Base-by-base conservation (phyloP, 2,329 filamentous ascomycete genomes). In the Paraconiothyrium sp. region DNA sequence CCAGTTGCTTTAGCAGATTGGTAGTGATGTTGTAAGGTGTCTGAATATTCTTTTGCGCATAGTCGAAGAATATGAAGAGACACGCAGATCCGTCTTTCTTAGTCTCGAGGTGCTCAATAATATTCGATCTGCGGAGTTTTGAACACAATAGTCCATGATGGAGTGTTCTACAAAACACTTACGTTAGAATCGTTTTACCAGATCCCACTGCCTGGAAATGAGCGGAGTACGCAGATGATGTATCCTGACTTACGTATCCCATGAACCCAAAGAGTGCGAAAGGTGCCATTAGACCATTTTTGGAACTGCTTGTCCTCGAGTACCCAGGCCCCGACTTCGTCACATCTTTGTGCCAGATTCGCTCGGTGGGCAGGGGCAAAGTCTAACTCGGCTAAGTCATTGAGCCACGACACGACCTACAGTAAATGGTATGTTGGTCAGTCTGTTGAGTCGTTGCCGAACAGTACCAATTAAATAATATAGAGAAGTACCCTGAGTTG, bases 21-120 rank as follows among this genome's bases (percentile, higher is more conserved):
- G 52, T 6, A 14, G 24, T 10, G 22, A 58, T 22, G 16, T 52
- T 58, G 37, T 58, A 39, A 8, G 48, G 47, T 8, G 56, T 52
- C 24, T 51, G 56, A 3, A 14, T 8, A 4, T 10, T 24, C 37
- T 58, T 44, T 10, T 52, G 14, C 5, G 14, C 2, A 30, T 58
- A 30, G 14, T 52, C 34, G 22, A 57, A 57, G 46, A 57, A 57
- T 11, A 57, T 24, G n/a, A 58, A 52, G 9, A 58, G 34, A 41
- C 56, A 58, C 3, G 48, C 56, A 2, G 47, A 52, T 52, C 48
- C 34, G 27, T 41, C 30, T 37, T 39, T 16, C 16, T 7, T 46
- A 8, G 35, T 47, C 27, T 58, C 56, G 34, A 52, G 56, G 16
- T 58, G 46, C 44, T 58, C 55, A 24, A 58, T 58, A 16, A 58